Evolutionary conservation across 352 stramenopile genomes (phyloP).

Genomic region (Phytophthora rubi): DNA sequence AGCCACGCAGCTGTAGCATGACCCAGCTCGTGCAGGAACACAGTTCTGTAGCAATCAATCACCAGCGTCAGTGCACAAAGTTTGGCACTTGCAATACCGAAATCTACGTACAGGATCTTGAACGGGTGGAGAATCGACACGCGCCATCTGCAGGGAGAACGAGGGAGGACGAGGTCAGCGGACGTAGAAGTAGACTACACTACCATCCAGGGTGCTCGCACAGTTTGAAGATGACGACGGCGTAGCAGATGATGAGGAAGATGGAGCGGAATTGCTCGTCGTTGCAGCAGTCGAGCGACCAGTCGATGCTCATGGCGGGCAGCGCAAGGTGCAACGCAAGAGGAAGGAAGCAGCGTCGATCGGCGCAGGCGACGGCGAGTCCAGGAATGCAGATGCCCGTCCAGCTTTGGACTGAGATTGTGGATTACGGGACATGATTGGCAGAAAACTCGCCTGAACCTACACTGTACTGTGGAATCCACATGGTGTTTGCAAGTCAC

Average conservation of each 20-base stretch:
- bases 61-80: conserved; percentile 8
- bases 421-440: conserved; percentile 24
- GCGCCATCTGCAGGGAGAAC: conserved; percentile 67
- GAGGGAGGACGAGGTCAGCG: conserved; percentile 7
- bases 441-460: conserved; percentile 18
- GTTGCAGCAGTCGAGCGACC: conserved; percentile 87
- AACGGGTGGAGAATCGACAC: conserved; percentile 87
- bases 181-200: not conserved
- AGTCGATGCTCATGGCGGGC: conserved; percentile 49
- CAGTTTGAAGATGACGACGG: conserved; percentile 89
- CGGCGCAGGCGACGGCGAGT: conserved; percentile 13
- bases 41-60: conserved; percentile 53
- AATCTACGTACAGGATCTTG: conserved; percentile 81
- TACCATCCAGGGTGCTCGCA: conserved; percentile 26
- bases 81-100: not conserved
- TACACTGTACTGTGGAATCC: not conserved
- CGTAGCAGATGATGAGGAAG: conserved; percentile 89
- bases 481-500: conserved; percentile 12
- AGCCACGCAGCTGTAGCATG: conserved; percentile 87
- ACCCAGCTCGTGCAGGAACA: conserved; percentile 88
- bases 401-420: conserved; percentile 4
- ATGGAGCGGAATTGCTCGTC: conserved; percentile 87
- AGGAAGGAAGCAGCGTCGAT: not conserved
- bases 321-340: too few relatives aligned
- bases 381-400: conserved; percentile 15